Conservation (phyloP, 2,329 filamentous ascomycete species). For the Paracoccidioides brasiliensis region DNA sequence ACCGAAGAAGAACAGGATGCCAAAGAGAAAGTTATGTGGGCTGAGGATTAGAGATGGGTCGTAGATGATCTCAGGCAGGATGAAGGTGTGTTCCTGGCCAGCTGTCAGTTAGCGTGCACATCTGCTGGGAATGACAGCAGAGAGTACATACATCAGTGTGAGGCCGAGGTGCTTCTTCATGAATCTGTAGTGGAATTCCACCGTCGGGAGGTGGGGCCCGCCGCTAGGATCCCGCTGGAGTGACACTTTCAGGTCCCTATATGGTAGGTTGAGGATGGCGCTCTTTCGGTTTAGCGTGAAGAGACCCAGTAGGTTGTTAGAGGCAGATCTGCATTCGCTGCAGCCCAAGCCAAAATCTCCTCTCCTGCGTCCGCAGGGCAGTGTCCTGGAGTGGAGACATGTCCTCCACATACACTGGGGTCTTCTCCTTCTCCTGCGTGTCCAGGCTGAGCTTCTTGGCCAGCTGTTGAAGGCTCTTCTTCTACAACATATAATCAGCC, state of each 20-base stretch:
- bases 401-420: constrained; percentile 15
- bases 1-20: constrained; percentile 17
- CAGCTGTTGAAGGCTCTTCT: constrained; percentile 12
- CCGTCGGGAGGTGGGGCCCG: constrained; percentile 4
- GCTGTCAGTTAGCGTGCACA: not conserved
- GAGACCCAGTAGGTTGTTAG: constrained; percentile 14
- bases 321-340: constrained; percentile 14
- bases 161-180: not conserved
- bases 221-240: constrained; percentile 13
- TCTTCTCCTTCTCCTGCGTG: constrained; percentile 10
- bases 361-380: constrained; percentile 12
- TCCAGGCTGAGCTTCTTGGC: constrained; percentile 11
- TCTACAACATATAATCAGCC: no score
- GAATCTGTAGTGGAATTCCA: not conserved
- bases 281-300: constrained; percentile 14
- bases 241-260: constrained; percentile 13
- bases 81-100: constrained; percentile 21
- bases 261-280: constrained; percentile 12
- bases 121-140: not conserved
- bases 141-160: not conserved
- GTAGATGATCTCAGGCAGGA: constrained; percentile 26
- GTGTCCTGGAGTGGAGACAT: constrained; percentile 14
- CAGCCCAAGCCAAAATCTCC: constrained; percentile 14
- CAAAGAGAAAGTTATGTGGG: constrained; percentile 22
- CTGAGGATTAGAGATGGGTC: constrained; percentile 25